Percentiles rank a stretch among this genome's conserved stretches.
Evolutionary conservation across 768 basidiomycete genomes (phyloP).

Genomic region (Lyophyllum atratum): DNA sequence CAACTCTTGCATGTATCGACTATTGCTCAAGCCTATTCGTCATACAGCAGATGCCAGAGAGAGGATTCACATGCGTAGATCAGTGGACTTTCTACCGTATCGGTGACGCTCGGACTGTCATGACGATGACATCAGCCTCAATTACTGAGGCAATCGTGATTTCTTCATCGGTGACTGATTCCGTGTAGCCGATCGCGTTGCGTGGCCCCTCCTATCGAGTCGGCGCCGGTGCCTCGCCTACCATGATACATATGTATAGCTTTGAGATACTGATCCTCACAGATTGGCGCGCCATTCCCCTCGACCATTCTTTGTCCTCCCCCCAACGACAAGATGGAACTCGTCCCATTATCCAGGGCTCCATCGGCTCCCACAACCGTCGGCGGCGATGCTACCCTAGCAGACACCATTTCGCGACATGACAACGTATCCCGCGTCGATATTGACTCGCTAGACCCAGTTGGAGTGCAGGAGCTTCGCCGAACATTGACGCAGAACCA

Average conservation of each 20-base stretch:
- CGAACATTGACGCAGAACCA: constrained; percentile 22
- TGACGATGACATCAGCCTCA: constrained; percentile 1
- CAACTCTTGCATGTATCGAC: too few relatives aligned
- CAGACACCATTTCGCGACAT: neutral
- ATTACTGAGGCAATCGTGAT: neutral
- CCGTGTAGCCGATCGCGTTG: constrained; percentile 1
- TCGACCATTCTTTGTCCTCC: neutral
- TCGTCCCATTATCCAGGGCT: constrained; percentile 12
- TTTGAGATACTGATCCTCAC: neutral
- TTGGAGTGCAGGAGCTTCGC: constrained; percentile 35
- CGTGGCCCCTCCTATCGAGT: neutral
- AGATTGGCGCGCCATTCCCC: neutral
- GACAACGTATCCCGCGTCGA: constrained; percentile 32
- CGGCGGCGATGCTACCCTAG: neutral
- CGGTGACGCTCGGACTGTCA: neutral
- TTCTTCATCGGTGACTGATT: neutral
- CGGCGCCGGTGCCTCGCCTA: neutral
- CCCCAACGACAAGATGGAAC: constrained; percentile 7
- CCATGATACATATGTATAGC: neutral
- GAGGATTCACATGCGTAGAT: too few relatives aligned
- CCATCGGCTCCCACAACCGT: constrained; percentile 7
- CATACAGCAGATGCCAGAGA: too few relatives aligned
- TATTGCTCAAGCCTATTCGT: too few relatives aligned
- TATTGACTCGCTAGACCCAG: constrained; percentile 48
- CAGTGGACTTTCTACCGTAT: too few relatives aligned